A percentile compares a stretch with the other conserved stretches of the same genome.
Conservation (phyloP, 208 protist genomes). For the Trichomonas vaginalis region DNA sequence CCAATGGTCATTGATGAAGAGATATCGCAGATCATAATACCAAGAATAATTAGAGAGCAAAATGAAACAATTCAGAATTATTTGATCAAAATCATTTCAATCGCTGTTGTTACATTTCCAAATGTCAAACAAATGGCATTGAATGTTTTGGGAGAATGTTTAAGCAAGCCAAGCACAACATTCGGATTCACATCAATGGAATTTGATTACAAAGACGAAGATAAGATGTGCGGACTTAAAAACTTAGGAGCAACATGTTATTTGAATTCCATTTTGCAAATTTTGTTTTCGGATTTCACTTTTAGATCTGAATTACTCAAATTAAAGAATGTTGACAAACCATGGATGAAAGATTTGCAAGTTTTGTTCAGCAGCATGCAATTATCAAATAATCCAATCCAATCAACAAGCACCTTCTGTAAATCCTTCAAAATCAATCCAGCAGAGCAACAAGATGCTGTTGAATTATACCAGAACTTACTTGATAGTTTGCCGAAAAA, state of each 20-base stretch:
- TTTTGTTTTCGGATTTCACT: not conserved
- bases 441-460: conserved; percentile 10
- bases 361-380: not conserved
- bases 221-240: not conserved
- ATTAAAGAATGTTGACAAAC: not conserved
- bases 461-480: not conserved
- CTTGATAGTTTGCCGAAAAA: not conserved
- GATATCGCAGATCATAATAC: not conserved
- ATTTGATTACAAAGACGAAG: not conserved
- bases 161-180: not conserved
- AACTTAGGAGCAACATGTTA: conserved; percentile 1
- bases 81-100: not conserved
- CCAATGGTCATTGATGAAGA: not conserved
- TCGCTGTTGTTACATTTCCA: not conserved
- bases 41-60: not conserved
- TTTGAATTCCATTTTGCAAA: not conserved
- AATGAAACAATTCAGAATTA: not conserved
- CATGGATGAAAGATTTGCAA: not conserved
- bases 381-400: not conserved
- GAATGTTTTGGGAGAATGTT: not conserved
- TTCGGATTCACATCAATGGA: not conserved
- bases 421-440: not conserved
- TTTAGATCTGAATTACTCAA: not conserved
- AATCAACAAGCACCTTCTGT: not conserved
- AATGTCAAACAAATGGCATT: not conserved